Base-by-base conservation (phyloP, 2,329 filamentous ascomycete genomes). In the Hymenoscyphus linearis region DNA sequence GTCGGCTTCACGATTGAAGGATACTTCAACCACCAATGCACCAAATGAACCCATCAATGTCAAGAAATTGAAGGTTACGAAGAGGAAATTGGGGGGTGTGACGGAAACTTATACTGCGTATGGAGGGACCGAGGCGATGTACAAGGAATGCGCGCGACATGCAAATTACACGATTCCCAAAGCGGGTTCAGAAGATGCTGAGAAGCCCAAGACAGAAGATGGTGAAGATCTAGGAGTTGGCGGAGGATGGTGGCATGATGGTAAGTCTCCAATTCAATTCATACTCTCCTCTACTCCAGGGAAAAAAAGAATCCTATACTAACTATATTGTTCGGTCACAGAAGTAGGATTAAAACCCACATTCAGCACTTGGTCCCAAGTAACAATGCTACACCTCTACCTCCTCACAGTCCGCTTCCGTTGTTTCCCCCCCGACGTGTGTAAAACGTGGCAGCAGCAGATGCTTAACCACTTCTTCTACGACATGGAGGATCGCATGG, bases 331-430 rank as follows among this genome's bases (percentile, higher is more conserved):
- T 31, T 31, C n/a, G 9, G 14, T 18, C 12, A 14, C 70, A 96
- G 91, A 87, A 57, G 85, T 96, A 65, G 84, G 84, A 27, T 84
- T 99, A 18, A 81, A 84, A 35, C 90, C 92, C 0, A 98, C 92
- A 0, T 99, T 99, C 76, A 93, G 88, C 73, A 93, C 90, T 60
- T 99, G 95, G 95, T 90, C 92, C 22, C 93, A 98, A 76, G 88
- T 98, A 52, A 95, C 93, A 37, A 96, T 96, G 82, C 83, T 99
- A 62, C 93, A 99, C 79, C 89, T 99, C 83, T 98, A 96, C 80
- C 83, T 97, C 62, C 77, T 98, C 62, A 89, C 90, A 60, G 89
- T 90, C 54, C 89, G 93, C 60, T 79, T 97, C 69, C 89, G 95
- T 66, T 87, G 87, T 74, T 85, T 97, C 68, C 87, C 90, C 25